Conservation (phyloP, 2,329 filamentous ascomycete genomes). For the Ceratocystis colombiana region DNA sequence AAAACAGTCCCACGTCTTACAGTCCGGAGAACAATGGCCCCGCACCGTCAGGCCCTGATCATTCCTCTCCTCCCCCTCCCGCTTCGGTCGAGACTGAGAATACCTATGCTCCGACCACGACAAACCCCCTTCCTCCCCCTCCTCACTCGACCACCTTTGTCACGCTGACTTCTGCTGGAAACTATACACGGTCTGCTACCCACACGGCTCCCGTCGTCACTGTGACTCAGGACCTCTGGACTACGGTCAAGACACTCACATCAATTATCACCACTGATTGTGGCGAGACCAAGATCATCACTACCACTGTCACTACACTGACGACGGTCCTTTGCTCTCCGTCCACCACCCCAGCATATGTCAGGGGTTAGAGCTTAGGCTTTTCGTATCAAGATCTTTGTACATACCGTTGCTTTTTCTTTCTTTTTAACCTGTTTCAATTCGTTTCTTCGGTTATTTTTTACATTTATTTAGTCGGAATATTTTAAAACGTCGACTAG, state of each 20-base stretch:
- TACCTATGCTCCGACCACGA: neutral
- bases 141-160: neutral
- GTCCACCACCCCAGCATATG: neutral
- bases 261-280: neutral
- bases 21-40: neutral
- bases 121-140: neutral
- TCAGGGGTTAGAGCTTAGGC: neutral
- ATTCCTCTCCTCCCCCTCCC: neutral
- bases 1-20: neutral
- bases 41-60: neutral
- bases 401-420: neutral
- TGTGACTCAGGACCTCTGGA: neutral
- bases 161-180: constrained; percentile 5
- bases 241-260: neutral
- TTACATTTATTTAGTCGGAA: neutral
- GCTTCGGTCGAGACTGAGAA: neutral
- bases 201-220: neutral
- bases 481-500: neutral
- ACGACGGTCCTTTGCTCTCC: neutral
- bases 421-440: neutral
- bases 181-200: neutral
- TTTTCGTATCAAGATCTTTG: neutral
- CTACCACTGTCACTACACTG: neutral
- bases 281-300: neutral
- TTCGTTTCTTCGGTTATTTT: neutral